Percentiles rank a stretch among this genome's conserved stretches.
Evolutionary conservation across 2,329 filamentous ascomycete genomes (phyloP).

Genomic region (Phialemoniopsis sp.): DNA sequence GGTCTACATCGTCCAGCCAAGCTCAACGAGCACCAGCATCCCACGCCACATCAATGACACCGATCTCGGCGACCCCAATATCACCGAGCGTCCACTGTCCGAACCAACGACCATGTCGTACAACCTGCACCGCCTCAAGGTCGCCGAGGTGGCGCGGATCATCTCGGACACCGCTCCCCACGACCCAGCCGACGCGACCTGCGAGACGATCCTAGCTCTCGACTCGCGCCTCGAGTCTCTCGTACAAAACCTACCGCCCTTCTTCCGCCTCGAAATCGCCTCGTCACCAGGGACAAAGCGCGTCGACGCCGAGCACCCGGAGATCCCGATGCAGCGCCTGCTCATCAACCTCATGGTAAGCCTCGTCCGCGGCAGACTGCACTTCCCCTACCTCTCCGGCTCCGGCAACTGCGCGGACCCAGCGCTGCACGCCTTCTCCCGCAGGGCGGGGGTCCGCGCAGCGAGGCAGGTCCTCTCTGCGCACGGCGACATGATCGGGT

Average conservation of each 20-base stretch:
- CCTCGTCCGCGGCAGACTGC: constrained; percentile 30
- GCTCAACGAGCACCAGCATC: constrained; percentile 31
- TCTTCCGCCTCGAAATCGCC: constrained; percentile 26
- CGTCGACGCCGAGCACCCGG: constrained; percentile 16
- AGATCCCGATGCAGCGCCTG: constrained; percentile 28
- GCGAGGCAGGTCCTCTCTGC: too few relatives aligned
- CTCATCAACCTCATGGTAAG: constrained; percentile 29
- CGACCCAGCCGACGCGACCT: constrained; percentile 5
- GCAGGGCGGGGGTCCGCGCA: too few relatives aligned
- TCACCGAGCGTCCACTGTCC: constrained; percentile 18
- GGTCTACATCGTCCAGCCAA: constrained; percentile 33
- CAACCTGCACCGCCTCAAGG: constrained; percentile 32
- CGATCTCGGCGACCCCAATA: too few relatives aligned
- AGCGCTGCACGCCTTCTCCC: too few relatives aligned
- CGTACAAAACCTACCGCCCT: constrained; percentile 23
- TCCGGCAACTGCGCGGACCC: too few relatives aligned
- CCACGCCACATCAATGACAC: constrained; percentile 36
- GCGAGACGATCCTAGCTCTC: too few relatives aligned
- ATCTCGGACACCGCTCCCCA: constrained; percentile 25
- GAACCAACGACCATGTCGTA: constrained; percentile 39
- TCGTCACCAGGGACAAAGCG: too few relatives aligned
- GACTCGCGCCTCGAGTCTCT: constrained; percentile 19
- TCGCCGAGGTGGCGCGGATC: constrained; percentile 31
- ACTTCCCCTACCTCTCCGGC: constrained; percentile 33
- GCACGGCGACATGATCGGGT: too few relatives aligned